A percentile compares a stretch with the other conserved stretches of the same genome.
These are phyloP conservation scores for Pythium monospermum DNA, from an alignment of 352 stramenopile species.

Conservation along the genomic window DNA sequence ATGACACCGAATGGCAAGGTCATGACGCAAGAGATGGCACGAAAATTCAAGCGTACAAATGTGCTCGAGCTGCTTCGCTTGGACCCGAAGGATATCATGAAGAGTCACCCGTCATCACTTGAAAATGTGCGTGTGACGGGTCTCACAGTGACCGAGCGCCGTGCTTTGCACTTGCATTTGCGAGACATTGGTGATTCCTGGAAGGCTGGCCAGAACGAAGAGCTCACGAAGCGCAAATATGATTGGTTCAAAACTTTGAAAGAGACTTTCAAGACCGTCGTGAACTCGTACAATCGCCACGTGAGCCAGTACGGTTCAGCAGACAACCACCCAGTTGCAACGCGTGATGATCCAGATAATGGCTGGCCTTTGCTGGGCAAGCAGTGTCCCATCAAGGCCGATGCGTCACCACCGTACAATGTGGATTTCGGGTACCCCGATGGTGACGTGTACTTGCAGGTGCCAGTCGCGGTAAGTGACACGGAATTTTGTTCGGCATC, in stretches of 20 bases:
- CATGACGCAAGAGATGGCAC: constrained; percentile 72
- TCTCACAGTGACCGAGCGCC: constrained; percentile 87
- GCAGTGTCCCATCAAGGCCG: constrained; percentile 88
- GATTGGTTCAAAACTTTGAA: constrained; percentile 92
- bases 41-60: constrained; percentile 92
- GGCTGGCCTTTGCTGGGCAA: constrained; percentile 87
- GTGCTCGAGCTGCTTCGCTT: constrained; percentile 87
- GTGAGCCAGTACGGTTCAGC: constrained; percentile 87
- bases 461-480: constrained; percentile 58
- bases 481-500: too few relatives aligned
- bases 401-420: constrained; percentile 67
- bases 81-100: constrained; percentile 81
- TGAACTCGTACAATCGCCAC: constrained; percentile 89
- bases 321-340: constrained; percentile 86
- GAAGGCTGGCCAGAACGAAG: constrained; percentile 87
- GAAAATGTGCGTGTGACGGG: constrained; percentile 90
- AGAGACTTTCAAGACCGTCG: constrained; percentile 90
- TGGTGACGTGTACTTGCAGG: constrained; percentile 75
- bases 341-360: constrained; percentile 74
- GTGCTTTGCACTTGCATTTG: constrained; percentile 86
- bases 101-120: constrained; percentile 86
- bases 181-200: constrained; percentile 78
- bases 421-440: constrained; percentile 80
- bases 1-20: constrained; percentile 71
- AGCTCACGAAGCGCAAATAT: constrained; percentile 91